Base-by-base conservation (phyloP, 345 rosid species). In the Erysimum cheiranthoides region DNA sequence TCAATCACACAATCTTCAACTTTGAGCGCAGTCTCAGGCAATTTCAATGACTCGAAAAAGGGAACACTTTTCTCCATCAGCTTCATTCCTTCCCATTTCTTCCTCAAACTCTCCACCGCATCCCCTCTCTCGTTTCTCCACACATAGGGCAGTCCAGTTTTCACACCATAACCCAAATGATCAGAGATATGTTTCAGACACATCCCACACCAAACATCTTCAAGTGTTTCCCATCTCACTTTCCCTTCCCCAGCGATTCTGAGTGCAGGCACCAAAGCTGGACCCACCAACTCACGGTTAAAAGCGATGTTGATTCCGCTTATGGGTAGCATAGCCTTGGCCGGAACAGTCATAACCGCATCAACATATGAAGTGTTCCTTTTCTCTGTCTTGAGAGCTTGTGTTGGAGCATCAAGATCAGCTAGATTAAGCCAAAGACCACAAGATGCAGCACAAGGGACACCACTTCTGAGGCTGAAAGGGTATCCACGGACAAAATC, bases 401-500 rank as follows among this genome's bases (percentile, higher is more conserved):
- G 98, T 4, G 98, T 94, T 43, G 98, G 98, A 28, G 98, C 98
- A 81, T 94, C 98, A 40, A 80, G 78, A 79, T 94, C 98, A 31
- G 98, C 93, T 30, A 94, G 60, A 73, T 92, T 92, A 73, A 90
- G 93, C 98, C 98, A 94, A 43, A 92, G 90, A 21, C 98, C 98
- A 82, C 96, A 92, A 5, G 98, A 94, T 17, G 91, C 81, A 56
- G 88, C 91, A 84, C 96, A 90, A 32, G 83, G 66, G 40, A 90
- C 97, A 61, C 98, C 98, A 35, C 73, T 88, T 61, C 97, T 80
- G 40, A 94, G 86, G 76, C 98, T 90, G 73, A 94, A 94, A 31
- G 98, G 98, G 71, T 94, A 94, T 17, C 98, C 98, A 64, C 98
- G 97, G 35, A 94, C 98, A 62, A 92, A 94, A 84, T 94, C 98